A percentile compares a stretch with the other conserved stretches of the same genome.
Evolutionary conservation across 768 basidiomycete species (phyloP).

Genomic region (Trametes coccinea): DNA sequence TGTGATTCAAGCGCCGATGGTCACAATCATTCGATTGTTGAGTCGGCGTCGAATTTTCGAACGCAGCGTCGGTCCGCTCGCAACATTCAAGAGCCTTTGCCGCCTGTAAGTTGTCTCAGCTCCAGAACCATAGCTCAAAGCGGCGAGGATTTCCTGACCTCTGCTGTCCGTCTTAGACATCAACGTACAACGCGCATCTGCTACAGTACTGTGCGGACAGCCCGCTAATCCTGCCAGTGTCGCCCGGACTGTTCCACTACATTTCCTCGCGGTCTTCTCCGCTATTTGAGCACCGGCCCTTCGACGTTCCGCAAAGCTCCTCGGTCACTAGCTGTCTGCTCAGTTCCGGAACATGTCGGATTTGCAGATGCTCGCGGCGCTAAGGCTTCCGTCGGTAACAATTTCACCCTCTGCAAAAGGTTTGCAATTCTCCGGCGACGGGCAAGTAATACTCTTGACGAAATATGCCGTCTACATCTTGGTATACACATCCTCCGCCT

Average conservation of each 20-base stretch:
- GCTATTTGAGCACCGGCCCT: too few relatives aligned
- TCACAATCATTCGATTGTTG: neutral
- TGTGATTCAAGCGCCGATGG: neutral
- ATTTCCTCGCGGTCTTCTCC: too few relatives aligned
- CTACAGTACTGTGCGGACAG: too few relatives aligned
- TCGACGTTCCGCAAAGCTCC: neutral
- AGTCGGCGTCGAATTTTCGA: neutral
- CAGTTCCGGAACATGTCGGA: slow-evolving; percentile 35
- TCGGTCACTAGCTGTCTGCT: neutral
- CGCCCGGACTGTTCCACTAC: too few relatives aligned
- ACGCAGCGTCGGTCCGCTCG: neutral
- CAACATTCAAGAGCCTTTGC: too few relatives aligned
- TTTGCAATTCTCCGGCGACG: slow-evolving; percentile 76
- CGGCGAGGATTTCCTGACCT: too few relatives aligned
- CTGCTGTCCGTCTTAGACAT: too few relatives aligned
- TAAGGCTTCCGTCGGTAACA: slow-evolving; percentile 60
- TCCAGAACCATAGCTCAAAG: too few relatives aligned
- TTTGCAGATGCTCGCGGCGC: slow-evolving; percentile 34
- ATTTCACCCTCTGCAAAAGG: slow-evolving; percentile 57
- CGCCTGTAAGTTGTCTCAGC: too few relatives aligned
- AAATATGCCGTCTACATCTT: slow-evolving; percentile 68
- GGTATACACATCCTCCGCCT: slow-evolving; percentile 40
- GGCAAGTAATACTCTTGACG: slow-evolving; percentile 67
- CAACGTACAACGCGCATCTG: too few relatives aligned
- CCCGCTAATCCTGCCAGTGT: too few relatives aligned